Conservation (phyloP, 2,329 filamentous ascomycete species). For the Aspergillus pseudoviridinutans region DNA sequence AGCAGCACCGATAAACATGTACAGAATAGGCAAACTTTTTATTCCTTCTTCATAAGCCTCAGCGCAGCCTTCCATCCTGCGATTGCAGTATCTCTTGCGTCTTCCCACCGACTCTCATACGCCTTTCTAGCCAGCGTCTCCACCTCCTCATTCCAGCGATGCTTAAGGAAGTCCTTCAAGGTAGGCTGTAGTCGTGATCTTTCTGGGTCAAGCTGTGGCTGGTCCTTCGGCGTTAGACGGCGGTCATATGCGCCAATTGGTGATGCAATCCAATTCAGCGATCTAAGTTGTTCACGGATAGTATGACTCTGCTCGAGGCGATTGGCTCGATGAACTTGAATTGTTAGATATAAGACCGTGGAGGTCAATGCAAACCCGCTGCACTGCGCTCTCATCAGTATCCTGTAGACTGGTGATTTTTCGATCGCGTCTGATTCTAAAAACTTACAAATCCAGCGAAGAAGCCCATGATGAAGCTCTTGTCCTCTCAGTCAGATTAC, state of each 20-base stretch:
- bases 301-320: constrained; percentile 48
- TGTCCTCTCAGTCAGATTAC: neutral
- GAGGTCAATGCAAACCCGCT: constrained; percentile 73
- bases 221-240: constrained; percentile 18
- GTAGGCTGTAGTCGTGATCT: constrained; percentile 32
- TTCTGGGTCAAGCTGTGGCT: neutral
- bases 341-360: constrained; percentile 66
- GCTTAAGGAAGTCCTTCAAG: constrained; percentile 66
- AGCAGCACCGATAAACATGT: constrained; percentile 2
- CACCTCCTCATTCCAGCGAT: constrained; percentile 73
- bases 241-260: constrained; percentile 35
- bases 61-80: constrained; percentile 52
- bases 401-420: neutral
- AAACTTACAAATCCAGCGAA: constrained; percentile 66
- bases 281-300: constrained; percentile 43
- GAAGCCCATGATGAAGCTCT: constrained; percentile 59
- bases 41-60: constrained; percentile 31
- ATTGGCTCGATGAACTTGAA: constrained; percentile 66
- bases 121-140: constrained; percentile 63
- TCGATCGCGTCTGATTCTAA: neutral
- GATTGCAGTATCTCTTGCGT: constrained; percentile 44
- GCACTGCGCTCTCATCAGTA: constrained; percentile 47
- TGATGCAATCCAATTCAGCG: constrained; percentile 38
- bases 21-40: constrained; percentile 8
- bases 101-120: constrained; percentile 63